These are phyloP conservation scores for Aureobasidium zeae DNA, from an alignment of 2,329 filamentous ascomycete species.

Conservation along the genomic window DNA sequence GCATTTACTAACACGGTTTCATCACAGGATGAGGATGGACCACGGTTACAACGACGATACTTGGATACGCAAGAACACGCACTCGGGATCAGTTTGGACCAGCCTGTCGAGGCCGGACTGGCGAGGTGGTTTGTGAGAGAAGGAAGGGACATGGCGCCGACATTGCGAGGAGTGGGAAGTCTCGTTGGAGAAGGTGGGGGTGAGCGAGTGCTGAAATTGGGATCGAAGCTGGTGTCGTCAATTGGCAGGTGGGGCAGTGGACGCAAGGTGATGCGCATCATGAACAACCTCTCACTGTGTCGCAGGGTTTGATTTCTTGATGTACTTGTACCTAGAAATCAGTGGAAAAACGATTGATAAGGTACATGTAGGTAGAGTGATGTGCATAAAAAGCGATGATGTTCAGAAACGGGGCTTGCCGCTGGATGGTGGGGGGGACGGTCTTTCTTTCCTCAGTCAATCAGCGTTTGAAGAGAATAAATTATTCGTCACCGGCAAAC, in stretches of 20 bases:
- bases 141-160: slow-evolving; percentile 18
- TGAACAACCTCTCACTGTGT: slow-evolving; percentile 11
- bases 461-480: background rate
- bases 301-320: no score
- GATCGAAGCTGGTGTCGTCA: slow-evolving; percentile 18
- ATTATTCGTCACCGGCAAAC: slow-evolving; percentile 18
- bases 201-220: slow-evolving; percentile 17
- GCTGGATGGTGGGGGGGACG: no score
- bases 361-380: no score
- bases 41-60: background rate
- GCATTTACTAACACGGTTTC: slow-evolving; percentile 21
- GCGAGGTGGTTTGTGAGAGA: slow-evolving; percentile 18
- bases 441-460: no score
- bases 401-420: no score
- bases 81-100: slow-evolving; percentile 19
- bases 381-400: no score
- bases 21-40: background rate
- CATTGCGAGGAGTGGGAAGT: slow-evolving; percentile 18
- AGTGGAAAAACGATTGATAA: no score
- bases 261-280: slow-evolving; percentile 15
- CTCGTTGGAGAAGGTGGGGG: slow-evolving; percentile 14
- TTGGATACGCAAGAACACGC: slow-evolving; percentile 7
- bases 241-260: slow-evolving; percentile 16
- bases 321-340: no score
- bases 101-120: slow-evolving; percentile 19